Conservation (phyloP, 805 yeast genomes). For the Saturnispora hagleri region DNA sequence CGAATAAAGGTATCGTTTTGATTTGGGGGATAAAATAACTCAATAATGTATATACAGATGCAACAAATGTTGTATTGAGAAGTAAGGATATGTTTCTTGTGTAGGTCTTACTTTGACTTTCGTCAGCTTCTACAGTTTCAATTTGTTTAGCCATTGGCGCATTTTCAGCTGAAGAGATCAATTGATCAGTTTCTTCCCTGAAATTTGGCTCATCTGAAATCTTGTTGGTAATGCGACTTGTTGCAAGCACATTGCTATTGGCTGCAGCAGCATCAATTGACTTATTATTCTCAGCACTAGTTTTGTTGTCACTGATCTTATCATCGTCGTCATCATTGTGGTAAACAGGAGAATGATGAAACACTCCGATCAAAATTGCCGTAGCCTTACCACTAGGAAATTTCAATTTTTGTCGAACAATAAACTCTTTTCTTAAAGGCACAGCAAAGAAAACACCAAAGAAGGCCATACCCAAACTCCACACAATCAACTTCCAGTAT, state of each 20-base stretch:
- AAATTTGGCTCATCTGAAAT: neutral
- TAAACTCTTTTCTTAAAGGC: slow-evolving; percentile 77
- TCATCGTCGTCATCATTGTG: neutral
- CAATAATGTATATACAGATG: slow-evolving; percentile 62
- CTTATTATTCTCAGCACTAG: neutral
- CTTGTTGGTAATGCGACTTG: neutral
- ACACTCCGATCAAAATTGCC: slow-evolving; percentile 81
- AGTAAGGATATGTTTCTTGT: slow-evolving; percentile 53
- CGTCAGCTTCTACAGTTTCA: neutral
- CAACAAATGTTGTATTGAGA: slow-evolving; percentile 49
- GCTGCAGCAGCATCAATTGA: neutral
- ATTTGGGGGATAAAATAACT: slow-evolving; percentile 70
- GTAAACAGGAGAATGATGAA: slow-evolving; percentile 50
- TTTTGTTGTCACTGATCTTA: neutral
- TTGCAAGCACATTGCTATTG: neutral
- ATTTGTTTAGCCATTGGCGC: neutral
- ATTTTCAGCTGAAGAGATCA: neutral
- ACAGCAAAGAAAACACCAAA: slow-evolving; percentile 95
- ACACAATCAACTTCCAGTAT: slow-evolving; percentile 50
- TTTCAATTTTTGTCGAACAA: slow-evolving; percentile 76
- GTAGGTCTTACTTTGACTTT: slow-evolving; percentile 25
- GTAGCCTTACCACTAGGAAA: slow-evolving; percentile 97
- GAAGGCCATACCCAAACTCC: slow-evolving; percentile 84
- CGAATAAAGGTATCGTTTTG: slow-evolving; percentile 67
- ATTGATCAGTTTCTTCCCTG: neutral